Evolutionary conservation across 2,329 filamentous ascomycete species (phyloP).

Genomic region (Fusarium protoensiforme): DNA sequence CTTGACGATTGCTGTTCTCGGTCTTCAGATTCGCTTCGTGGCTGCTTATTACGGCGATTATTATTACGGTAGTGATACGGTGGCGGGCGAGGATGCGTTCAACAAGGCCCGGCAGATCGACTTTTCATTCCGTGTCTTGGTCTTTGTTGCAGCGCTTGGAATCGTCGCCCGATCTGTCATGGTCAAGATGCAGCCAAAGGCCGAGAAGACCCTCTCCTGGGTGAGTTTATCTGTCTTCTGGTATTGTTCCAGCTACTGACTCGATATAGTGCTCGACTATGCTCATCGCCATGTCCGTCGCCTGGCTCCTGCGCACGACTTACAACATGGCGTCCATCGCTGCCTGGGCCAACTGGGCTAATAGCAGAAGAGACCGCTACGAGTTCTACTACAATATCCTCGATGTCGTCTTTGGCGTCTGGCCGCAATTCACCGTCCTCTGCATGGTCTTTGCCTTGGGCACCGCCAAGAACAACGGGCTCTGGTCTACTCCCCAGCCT

Average conservation of each 20-base stretch:
- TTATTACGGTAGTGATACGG: too few relatives aligned
- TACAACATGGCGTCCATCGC: constrained; percentile 38
- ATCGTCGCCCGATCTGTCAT: constrained; percentile 24
- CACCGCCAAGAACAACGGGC: constrained; percentile 34
- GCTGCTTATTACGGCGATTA: not conserved
- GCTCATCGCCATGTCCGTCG: constrained; percentile 33
- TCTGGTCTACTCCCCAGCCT: constrained; percentile 41
- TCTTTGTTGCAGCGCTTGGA: constrained; percentile 27
- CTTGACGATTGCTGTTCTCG: constrained; percentile 31
- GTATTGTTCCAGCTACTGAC: not conserved
- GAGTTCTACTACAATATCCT: constrained; percentile 32
- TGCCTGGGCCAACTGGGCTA: constrained; percentile 9
- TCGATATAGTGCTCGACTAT: constrained; percentile 32
- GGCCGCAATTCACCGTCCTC: constrained; percentile 41
- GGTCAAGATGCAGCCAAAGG: constrained; percentile 29
- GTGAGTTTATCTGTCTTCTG: constrained; percentile 12
- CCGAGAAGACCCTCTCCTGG: constrained; percentile 21
- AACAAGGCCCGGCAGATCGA: constrained; percentile 6
- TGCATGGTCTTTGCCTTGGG: constrained; percentile 44
- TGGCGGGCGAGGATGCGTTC: not conserved
- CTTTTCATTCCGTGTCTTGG: constrained; percentile 25
- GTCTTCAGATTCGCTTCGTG: constrained; percentile 24
- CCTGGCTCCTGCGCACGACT: constrained; percentile 41
- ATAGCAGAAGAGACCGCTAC: not conserved
- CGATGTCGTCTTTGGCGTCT: constrained; percentile 36